Base-by-base conservation (phyloP, 495 filamentous ascomycete genomes). In the Trichoderma erinaceum region DNA sequence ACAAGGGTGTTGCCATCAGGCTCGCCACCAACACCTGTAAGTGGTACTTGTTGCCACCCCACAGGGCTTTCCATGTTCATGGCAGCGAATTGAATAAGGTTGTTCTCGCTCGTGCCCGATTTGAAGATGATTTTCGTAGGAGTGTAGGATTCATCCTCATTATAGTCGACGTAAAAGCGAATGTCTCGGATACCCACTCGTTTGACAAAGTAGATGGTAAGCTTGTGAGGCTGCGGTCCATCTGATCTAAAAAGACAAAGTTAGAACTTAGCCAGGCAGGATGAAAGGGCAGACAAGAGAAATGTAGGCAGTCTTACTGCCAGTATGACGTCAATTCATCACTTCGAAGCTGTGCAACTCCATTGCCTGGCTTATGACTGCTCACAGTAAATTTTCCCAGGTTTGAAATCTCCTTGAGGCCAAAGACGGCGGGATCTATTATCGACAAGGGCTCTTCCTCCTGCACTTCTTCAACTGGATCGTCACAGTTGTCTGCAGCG, bases 191-290 rank as follows among this genome's bases (percentile, higher is more conserved):
- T 90, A 64, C 88, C 88, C 63, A 97, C 95, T 10, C 93, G 84
- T 74, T 96, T 96, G 79, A 95, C 89, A 79, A 99, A 99, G 77
- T 98, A 94, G 21, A 97, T 88, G 44, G 90, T 97, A 29, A 99
- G 84, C n/a, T 87, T 86, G 70, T 99, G 95, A 16, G 95, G 95
- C 73, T 99, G 95, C 6, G 94, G 93, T 1, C 95, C 96, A 76
- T 98, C 96, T 18, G 92, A 96, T 77, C 86, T 87, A 58, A 48
- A 29, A 32, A 41, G 44, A 18, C 43, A n/a, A 13, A 16, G 68
- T 76, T 21, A 74, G 70, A 27, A 23, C 25, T 61, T 44, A 43
- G 15, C 23, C 27, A 12, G 13, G 43, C 41, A 10, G 1, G 41
- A 32, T 8, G 21, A n/a, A 41, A 29, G 50, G 11, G 63, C 16